These are phyloP conservation scores for Apiotrichum sp. DNA, from an alignment of 1,284 basidiomycete species.

Conservation along the genomic window DNA sequence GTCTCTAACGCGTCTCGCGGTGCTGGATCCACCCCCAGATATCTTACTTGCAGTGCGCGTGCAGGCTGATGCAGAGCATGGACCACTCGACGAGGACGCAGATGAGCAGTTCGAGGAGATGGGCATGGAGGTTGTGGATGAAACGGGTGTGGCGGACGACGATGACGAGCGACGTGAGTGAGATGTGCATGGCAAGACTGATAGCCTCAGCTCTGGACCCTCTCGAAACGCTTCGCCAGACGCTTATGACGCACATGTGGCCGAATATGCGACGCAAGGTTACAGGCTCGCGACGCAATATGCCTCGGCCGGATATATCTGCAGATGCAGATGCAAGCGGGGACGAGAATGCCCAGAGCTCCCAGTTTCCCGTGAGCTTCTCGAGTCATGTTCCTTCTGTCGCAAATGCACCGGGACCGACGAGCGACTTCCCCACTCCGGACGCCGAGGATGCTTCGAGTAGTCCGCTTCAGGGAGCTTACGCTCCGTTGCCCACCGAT, in stretches of 20 bases:
- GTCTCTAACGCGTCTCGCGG: constrained; percentile 22
- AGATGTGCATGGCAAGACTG: neutral
- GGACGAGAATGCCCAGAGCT: constrained; percentile 5
- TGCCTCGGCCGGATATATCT: constrained; percentile 7
- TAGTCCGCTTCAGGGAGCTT: neutral
- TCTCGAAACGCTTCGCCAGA: constrained; percentile 34
- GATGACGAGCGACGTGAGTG: constrained; percentile 40
- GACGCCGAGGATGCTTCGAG: neutral
- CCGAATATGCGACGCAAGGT: constrained; percentile 32
- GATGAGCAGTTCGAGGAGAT: constrained; percentile 35
- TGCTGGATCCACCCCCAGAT: constrained; percentile 29
- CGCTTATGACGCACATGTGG: constrained; percentile 44
- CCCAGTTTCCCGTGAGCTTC: constrained; percentile 14
- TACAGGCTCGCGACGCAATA: neutral
- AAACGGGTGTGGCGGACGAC: constrained; percentile 27
- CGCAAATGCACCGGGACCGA: neutral
- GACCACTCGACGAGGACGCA: neutral
- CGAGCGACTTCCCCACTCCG: constrained; percentile 11
- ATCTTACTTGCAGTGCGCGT: constrained; percentile 33
- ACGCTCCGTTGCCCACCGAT: constrained; percentile 1
- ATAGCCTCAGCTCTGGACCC: constrained; percentile 28
- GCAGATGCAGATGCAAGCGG: neutral
- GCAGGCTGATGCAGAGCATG: neutral
- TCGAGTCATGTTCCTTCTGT: neutral
- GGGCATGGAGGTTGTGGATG: constrained; percentile 40